phyloP scores from a whole-genome alignment of 1,284 basidiomycete genomes.

The Pseudozyma hubeiensis region DNA sequence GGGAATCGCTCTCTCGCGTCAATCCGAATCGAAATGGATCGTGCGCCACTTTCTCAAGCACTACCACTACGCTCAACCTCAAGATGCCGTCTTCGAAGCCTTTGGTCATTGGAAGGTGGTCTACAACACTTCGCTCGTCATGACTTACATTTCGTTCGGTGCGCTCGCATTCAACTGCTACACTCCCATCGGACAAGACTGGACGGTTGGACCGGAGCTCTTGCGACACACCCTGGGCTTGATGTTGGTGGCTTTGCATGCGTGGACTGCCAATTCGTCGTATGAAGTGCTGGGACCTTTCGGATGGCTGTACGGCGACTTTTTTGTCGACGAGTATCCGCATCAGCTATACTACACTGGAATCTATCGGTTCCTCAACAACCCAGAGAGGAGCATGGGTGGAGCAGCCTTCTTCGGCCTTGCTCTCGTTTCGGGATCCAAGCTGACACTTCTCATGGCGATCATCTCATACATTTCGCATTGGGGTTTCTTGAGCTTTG shows the following conservation, averaged over 20 bases:
- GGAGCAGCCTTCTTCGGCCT: slow-evolving; percentile 95
- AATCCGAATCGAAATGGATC: slow-evolving; percentile 86
- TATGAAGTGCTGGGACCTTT: slow-evolving; percentile 86
- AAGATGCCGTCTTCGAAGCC: slow-evolving; percentile 78
- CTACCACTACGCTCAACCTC: slow-evolving; percentile 69
- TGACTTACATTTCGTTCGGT: slow-evolving; percentile 78
- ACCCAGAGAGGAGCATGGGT: slow-evolving; percentile 89
- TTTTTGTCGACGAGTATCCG: slow-evolving; percentile 92
- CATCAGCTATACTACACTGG: slow-evolving; percentile 92
- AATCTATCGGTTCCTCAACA: slow-evolving; percentile 91
- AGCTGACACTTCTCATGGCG: slow-evolving; percentile 85
- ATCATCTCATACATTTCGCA: slow-evolving; percentile 79
- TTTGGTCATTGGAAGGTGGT: slow-evolving; percentile 94
- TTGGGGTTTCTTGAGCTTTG: slow-evolving; percentile 69
- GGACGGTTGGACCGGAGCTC: slow-evolving; percentile 89
- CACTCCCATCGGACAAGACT: slow-evolving; percentile 71
- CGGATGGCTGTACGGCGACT: slow-evolving; percentile 74
- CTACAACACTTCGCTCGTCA: slow-evolving; percentile 91
- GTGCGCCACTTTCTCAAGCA: slow-evolving; percentile 91
- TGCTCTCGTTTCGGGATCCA: slow-evolving; percentile 87
- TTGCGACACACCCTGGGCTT: slow-evolving; percentile 76
- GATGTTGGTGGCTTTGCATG: slow-evolving; percentile 83
- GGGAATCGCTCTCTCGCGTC: slow-evolving; percentile 83
- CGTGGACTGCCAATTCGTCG: slow-evolving; percentile 90
- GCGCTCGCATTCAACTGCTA: slow-evolving; percentile 61